Evolutionary conservation across 129 eudicot genomes (phyloP), one percentile per base, ranked within the genome.

Genomic region (Saussurea involucrata): DNA sequence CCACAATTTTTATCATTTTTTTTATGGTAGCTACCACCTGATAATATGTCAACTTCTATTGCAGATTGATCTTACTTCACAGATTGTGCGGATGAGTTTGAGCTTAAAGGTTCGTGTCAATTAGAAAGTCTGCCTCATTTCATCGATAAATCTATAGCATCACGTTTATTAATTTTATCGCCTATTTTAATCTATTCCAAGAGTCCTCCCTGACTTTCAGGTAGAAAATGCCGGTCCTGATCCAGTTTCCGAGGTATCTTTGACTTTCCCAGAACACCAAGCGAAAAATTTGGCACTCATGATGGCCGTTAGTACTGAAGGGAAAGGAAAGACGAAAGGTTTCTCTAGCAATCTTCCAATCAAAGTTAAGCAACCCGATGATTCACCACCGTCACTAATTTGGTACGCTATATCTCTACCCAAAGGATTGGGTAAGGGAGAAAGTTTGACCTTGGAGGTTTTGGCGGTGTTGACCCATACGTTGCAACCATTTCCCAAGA

Each of bases 41-140:
- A 78, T 42, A 21, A 24, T 6, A 61, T 61, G 42, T 63, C 71
- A 68, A 74, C 24, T 40, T 83, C 27, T 78, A 18, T 55, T 89
- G 85, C 96, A 95, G 98, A 75, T 95, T 80, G 98, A 95, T 79
- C 76, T 95, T 72, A 86, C 91, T 9, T 91, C 98, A 34, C 98
- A 91, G 78, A 79, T 89, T 68, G 98, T 95, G 69, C 94, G 98
- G 49, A 80, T 81, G 73, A 78, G 87, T 6, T 67, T 86, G 64
- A 83, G 89, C 28, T 71, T 95, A 8, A 91, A 87, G 98, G 98
- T 95, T 60, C 34, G 75, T 31, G 13, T 76, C 29, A 22, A 49
- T 21, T 21, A 21, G 27, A 63, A 53, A 65, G 4, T 37, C 36
- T 20, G n/a, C 20, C 8, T 53, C 73, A 49, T 76, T 37, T 84